Evolutionary conservation across 208 protist species (phyloP).

Genomic region (Herpetomonas tarakana): DNA sequence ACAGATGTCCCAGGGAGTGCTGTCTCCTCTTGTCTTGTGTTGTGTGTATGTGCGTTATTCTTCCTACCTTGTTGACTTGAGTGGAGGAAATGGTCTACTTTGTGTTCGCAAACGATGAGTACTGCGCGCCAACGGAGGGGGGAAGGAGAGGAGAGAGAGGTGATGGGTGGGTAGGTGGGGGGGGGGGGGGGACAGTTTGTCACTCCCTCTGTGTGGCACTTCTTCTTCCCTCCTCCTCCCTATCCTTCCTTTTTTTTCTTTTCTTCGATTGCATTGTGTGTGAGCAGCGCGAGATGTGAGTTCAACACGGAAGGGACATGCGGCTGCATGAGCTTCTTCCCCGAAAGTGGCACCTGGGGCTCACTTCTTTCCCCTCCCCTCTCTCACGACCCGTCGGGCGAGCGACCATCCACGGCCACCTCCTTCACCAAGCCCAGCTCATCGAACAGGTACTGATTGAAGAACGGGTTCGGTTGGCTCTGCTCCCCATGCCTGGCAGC

Average conservation of each 20-base stretch:
- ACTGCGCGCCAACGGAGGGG: too few relatives aligned
- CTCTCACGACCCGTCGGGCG: constrained; percentile 39
- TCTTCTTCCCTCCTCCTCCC: constrained; percentile 14
- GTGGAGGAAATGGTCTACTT: too few relatives aligned
- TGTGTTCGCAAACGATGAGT: too few relatives aligned
- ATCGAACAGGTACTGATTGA: constrained; percentile 85
- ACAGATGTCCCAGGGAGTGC: too few relatives aligned
- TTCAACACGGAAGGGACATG: too few relatives aligned
- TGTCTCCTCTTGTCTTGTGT: not conserved
- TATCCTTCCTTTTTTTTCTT: constrained; percentile 13
- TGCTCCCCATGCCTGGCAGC: not conserved
- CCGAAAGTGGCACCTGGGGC: not conserved
- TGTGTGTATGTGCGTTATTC: constrained; percentile 10
- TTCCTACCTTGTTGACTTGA: not conserved
- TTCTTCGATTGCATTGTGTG: not conserved
- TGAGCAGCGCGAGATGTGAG: not conserved
- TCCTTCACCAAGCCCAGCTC: constrained; percentile 74
- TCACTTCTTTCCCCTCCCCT: constrained; percentile 1
- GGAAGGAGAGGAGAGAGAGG: too few relatives aligned
- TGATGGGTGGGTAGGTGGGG: too few relatives aligned
- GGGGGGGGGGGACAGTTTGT: too few relatives aligned
- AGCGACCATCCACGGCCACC: constrained; percentile 46
- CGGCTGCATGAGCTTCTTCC: too few relatives aligned
- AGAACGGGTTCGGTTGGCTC: constrained; percentile 29
- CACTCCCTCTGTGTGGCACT: not conserved